These are phyloP conservation scores for Cucumis cinereus DNA, from an alignment of 306 rosid species.

Conservation along the genomic window DNA sequence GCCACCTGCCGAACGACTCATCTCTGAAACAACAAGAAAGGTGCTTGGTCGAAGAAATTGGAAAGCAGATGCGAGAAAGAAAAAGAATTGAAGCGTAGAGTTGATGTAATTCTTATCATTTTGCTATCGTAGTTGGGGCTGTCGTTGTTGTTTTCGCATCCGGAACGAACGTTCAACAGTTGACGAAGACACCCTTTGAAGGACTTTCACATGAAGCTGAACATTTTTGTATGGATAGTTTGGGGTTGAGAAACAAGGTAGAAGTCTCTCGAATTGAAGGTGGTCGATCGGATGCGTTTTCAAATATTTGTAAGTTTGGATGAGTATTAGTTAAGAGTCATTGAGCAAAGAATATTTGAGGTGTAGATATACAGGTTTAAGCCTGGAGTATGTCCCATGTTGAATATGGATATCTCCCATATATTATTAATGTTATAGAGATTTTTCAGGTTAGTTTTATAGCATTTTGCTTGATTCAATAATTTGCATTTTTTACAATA, in stretches of 20 bases:
- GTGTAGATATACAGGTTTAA: constrained; percentile 6
- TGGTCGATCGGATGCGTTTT: not conserved
- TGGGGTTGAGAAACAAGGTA: not conserved
- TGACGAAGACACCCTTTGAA: not conserved
- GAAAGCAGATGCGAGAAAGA: constrained; percentile 93
- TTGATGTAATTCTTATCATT: not conserved
- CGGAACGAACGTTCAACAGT: not conserved
- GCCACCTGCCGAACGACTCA: constrained; percentile 15
- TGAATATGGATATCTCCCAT: not conserved
- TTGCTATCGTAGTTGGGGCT: not conserved
- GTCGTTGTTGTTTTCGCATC: not conserved
- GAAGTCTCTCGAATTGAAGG: not conserved
- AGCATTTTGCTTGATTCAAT: not conserved
- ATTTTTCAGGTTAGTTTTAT: not conserved
- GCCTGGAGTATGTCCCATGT: not conserved
- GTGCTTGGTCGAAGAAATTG: constrained; percentile 53
- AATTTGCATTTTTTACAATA: too few species aligned
- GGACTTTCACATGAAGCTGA: not conserved
- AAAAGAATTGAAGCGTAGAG: constrained; percentile 24
- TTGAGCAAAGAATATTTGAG: not conserved
- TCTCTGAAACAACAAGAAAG: constrained; percentile 25
- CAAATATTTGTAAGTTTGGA: not conserved
- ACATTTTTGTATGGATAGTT: not conserved
- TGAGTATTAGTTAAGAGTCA: not conserved
- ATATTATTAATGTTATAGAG: not conserved